Evolutionary conservation across 495 filamentous ascomycete genomes (phyloP).

Genomic region (Trichoderma parareesei): DNA sequence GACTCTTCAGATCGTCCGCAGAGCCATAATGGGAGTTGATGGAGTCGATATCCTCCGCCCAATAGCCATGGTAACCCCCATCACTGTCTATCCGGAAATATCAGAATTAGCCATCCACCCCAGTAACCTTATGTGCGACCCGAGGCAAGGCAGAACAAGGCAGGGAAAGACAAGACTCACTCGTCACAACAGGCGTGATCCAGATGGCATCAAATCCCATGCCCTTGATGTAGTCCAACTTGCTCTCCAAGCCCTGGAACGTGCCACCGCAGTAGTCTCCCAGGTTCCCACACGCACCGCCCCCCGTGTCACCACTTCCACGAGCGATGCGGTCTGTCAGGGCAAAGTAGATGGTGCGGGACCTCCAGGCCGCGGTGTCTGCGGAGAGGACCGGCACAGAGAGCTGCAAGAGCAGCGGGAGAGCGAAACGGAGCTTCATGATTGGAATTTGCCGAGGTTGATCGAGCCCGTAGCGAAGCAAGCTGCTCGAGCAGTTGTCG

Average conservation of each 20-base stretch:
- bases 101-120: too few species aligned
- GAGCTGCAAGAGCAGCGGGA: conserved; percentile 15
- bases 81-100: neutral
- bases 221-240: conserved; percentile 61
- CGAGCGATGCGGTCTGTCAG: conserved; percentile 70
- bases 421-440: neutral
- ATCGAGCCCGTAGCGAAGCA: neutral
- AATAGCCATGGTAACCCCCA: conserved; percentile 65
- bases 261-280: conserved; percentile 67
- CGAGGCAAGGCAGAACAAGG: too few species aligned
- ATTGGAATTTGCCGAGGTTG: neutral
- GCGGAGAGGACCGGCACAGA: conserved; percentile 21
- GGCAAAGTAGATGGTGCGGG: conserved; percentile 57
- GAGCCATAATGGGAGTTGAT: conserved; percentile 62
- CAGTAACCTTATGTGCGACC: too few species aligned
- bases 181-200: conserved; percentile 72
- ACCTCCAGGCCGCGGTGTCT: conserved; percentile 28
- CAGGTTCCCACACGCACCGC: conserved; percentile 42
- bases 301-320: conserved; percentile 44
- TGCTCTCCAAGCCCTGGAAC: conserved; percentile 62
- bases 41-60: conserved; percentile 59
- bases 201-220: conserved; percentile 81
- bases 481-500: too few species aligned
- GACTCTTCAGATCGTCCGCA: conserved; percentile 51
- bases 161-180: conserved; percentile 20